These are phyloP conservation scores for Apiospora marii DNA, from an alignment of 2,329 filamentous ascomycete genomes.

Conservation along the genomic window DNA sequence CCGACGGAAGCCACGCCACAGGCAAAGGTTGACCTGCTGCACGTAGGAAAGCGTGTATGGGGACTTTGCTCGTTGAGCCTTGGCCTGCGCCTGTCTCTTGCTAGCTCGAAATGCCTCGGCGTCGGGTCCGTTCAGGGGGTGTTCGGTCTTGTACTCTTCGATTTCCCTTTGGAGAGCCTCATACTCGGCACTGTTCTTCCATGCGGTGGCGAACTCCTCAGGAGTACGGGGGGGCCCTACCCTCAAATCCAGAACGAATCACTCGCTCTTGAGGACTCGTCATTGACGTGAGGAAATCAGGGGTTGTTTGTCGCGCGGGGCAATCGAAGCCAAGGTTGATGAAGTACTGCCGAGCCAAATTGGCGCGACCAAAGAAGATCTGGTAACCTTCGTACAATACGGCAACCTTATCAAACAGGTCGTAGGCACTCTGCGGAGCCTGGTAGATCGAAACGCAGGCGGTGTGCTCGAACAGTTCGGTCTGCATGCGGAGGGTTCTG, in stretches of 20 bases:
- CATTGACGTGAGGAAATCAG: slow-evolving; percentile 76
- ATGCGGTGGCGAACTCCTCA: slow-evolving; percentile 64
- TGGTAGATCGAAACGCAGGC: slow-evolving; percentile 70
- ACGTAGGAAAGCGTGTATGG: slow-evolving; percentile 35
- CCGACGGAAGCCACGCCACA: slow-evolving; percentile 32
- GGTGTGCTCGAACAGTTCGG: slow-evolving; percentile 43
- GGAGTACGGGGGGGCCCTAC: slow-evolving; percentile 63
- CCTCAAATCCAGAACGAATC: slow-evolving; percentile 61
- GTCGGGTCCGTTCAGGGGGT: slow-evolving; percentile 60
- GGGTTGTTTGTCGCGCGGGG: slow-evolving; percentile 68
- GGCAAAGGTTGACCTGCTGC: slow-evolving; percentile 33
- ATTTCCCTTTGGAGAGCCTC: slow-evolving; percentile 58
- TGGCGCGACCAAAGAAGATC: slow-evolving; percentile 67
- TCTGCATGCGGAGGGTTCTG: slow-evolving; percentile 63
- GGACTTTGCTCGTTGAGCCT: slow-evolving; percentile 32
- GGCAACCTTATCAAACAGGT: slow-evolving; percentile 65
- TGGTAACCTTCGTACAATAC: slow-evolving; percentile 66
- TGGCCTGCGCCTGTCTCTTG: slow-evolving; percentile 59
- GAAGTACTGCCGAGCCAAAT: slow-evolving; percentile 69
- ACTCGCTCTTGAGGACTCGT: slow-evolving; percentile 64
- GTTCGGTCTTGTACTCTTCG: slow-evolving; percentile 57
- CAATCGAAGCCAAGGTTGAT: slow-evolving; percentile 70
- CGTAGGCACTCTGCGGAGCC: slow-evolving; percentile 67
- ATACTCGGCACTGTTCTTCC: slow-evolving; percentile 61
- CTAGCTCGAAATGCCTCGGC: slow-evolving; percentile 60